Evolutionary conservation across 1,284 basidiomycete species (phyloP), one percentile per base, ranked within the genome.

Genomic region (Microbotryum saponariae): DNA sequence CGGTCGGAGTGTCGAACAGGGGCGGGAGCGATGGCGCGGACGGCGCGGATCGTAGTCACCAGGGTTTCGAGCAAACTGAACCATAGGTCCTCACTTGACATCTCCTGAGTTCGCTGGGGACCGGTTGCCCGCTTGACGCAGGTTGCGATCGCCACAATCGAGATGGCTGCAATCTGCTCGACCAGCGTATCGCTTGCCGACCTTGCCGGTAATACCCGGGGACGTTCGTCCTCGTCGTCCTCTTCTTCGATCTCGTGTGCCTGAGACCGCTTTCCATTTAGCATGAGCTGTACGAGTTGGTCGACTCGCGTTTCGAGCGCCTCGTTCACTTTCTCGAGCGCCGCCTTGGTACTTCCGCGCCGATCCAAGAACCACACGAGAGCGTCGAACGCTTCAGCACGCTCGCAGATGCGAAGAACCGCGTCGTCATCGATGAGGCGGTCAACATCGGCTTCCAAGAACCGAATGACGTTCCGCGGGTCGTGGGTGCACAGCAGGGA

Each of bases 71-170:
- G 80, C 0, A 96, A 78, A 63, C 84, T 82, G 74, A 90, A 92
- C 93, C 93, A 97, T 69, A 92, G 82, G 69, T 96, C 89, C 72
- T 93, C 90, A 18, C 86, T 77, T 2, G 85, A 80, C 14, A 83
- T 76, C 9, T 60, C 56, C 31, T 52, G 42, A 4, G 56, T 50
- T 2, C 58, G 53, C 5, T 50, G 49, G 16, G 47, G 20, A 4
- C 48, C 51, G 2, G 45, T 58, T 2, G 70, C 62, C n/a, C 67
- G 56, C 18, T 59, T 51, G n/a, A 62, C 65, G 54, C 71, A 73
- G 16, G 72, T 64, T 4, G 59, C 60, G 16, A 68, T 67, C 7
- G 64, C 71, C 3, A 61, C 62, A 2, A 47, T 51, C n/a, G 66
- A 37, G 31, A 82, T 82, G 31, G 89, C 78, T 3, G 78, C 78